phyloP scores from a whole-genome alignment of 176 grass and related monocot species.

The Cenchrus purpureus region DNA sequence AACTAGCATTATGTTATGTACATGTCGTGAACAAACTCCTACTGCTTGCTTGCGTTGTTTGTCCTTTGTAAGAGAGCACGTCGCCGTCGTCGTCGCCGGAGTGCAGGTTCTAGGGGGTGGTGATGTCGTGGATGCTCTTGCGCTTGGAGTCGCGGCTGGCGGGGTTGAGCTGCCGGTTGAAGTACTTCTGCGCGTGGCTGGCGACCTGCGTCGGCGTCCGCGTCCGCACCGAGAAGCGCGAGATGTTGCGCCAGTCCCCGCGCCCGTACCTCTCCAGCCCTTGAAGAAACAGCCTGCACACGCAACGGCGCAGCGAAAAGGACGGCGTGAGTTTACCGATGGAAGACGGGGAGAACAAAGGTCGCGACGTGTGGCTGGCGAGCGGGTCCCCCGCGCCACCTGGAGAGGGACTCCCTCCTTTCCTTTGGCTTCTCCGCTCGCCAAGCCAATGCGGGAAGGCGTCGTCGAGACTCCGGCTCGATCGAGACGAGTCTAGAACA shows the following conservation, averaged over 20 bases:
- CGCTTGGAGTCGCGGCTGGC: conserved; percentile 69
- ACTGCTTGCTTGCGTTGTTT: not conserved
- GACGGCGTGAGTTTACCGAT: not conserved
- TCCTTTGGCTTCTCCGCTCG: conserved; percentile 15
- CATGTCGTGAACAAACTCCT: conserved; percentile 12
- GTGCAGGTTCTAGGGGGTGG: conserved; percentile 46
- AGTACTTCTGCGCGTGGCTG: conserved; percentile 98
- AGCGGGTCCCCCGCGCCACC: conserved; percentile 10
- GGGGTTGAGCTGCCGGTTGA: conserved; percentile 66
- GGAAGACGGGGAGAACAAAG: not conserved
- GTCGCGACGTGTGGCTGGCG: not conserved
- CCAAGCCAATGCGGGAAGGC: conserved; percentile 14
- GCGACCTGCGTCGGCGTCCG: conserved; percentile 93
- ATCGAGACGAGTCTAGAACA: not conserved
- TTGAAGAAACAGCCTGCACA: conserved; percentile 74
- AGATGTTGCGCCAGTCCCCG: conserved; percentile 97
- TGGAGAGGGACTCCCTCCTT: not conserved
- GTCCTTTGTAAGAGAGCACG: not conserved
- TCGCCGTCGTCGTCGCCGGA: not conserved
- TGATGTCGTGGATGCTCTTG: conserved; percentile 99
- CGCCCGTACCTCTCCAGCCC: conserved; percentile 83
- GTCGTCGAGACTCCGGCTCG: not conserved
- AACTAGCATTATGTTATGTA: conserved; percentile 23
- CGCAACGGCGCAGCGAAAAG: not conserved
- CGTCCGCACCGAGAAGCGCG: conserved; percentile 77